Conservation (phyloP, 345 rosid species). For the Raphanus raphanistrum region DNA sequence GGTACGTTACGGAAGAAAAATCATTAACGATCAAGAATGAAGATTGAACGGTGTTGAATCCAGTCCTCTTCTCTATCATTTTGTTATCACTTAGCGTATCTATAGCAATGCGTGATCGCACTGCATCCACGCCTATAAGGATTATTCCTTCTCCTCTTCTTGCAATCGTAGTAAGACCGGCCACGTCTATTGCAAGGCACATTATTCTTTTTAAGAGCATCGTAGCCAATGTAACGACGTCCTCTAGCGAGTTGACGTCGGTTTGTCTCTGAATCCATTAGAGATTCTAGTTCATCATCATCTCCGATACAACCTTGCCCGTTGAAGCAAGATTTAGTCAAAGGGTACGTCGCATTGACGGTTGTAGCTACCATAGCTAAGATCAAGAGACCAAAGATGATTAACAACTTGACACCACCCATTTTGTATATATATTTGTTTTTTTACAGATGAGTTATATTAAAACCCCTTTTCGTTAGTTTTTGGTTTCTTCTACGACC, state of each 20-base stretch:
- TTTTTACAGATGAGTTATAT: neutral
- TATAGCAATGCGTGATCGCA: slow-evolving; percentile 48
- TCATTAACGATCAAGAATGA: slow-evolving; percentile 27
- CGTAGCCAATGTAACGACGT: slow-evolving; percentile 49
- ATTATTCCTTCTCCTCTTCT: slow-evolving; percentile 36
- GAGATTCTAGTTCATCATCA: slow-evolving; percentile 36
- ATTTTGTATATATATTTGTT: slow-evolving; percentile 11
- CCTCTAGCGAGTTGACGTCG: slow-evolving; percentile 37
- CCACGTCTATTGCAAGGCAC: slow-evolving; percentile 55
- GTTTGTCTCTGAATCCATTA: slow-evolving; percentile 45
- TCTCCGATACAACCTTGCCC: slow-evolving; percentile 41
- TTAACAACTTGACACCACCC: slow-evolving; percentile 38
- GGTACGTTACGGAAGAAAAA: slow-evolving; percentile 20
- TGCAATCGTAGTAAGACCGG: slow-evolving; percentile 55
- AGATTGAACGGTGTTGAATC: slow-evolving; percentile 23
- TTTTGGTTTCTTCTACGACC: slow-evolving; percentile 40
- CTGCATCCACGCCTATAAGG: slow-evolving; percentile 62
- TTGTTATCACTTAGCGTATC: slow-evolving; percentile 32
- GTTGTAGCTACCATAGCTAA: slow-evolving; percentile 33
- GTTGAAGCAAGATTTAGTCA: slow-evolving; percentile 32
- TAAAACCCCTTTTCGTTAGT: neutral
- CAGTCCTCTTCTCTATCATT: slow-evolving; percentile 22
- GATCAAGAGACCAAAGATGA: slow-evolving; percentile 38
- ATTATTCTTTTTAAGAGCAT: slow-evolving; percentile 37
- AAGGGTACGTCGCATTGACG: slow-evolving; percentile 25